phyloP scores from a whole-genome alignment of 495 filamentous ascomycete species.

The Hypoxylon subgilvum region DNA sequence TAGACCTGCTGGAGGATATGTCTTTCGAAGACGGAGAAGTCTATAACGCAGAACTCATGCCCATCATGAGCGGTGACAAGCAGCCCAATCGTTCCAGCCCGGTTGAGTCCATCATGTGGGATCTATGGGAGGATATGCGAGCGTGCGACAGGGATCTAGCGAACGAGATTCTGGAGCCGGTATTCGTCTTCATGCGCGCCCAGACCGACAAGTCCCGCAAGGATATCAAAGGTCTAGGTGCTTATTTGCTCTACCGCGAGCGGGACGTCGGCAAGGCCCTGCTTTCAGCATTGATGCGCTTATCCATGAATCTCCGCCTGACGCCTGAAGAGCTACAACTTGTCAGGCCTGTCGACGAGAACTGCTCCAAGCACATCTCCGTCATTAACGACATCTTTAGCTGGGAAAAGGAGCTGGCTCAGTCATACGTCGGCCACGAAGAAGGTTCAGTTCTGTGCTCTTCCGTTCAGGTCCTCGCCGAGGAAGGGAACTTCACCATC shows the following conservation, averaged over 20 bases:
- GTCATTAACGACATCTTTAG: conserved; percentile 50
- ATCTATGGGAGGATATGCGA: conserved; percentile 48
- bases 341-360: conserved; percentile 34
- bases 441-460: conserved; percentile 40
- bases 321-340: conserved; percentile 18
- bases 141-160: conserved; percentile 37
- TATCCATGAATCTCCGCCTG: conserved; percentile 39
- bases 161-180: conserved; percentile 39
- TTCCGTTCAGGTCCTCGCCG: conserved; percentile 31
- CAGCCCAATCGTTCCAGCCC: conserved; percentile 39
- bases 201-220: conserved; percentile 34
- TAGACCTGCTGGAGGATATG: conserved; percentile 41
- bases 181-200: conserved; percentile 39
- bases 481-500: conserved; percentile 21
- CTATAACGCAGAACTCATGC: conserved; percentile 45
- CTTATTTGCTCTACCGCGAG: conserved; percentile 45
- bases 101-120: conserved; percentile 44
- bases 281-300: conserved; percentile 44
- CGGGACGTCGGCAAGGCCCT: conserved; percentile 24
- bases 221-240: conserved; percentile 23
- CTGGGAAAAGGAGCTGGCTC: conserved; percentile 44
- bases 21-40: conserved; percentile 43
- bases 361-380: conserved; percentile 43
- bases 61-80: conserved; percentile 35
- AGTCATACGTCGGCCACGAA: conserved; percentile 21